Percentiles rank a stretch among this genome's conserved stretches.
Evolutionary conservation across 2,329 filamentous ascomycete species (phyloP).

Genomic region (Gnomoniopsis sp.): DNA sequence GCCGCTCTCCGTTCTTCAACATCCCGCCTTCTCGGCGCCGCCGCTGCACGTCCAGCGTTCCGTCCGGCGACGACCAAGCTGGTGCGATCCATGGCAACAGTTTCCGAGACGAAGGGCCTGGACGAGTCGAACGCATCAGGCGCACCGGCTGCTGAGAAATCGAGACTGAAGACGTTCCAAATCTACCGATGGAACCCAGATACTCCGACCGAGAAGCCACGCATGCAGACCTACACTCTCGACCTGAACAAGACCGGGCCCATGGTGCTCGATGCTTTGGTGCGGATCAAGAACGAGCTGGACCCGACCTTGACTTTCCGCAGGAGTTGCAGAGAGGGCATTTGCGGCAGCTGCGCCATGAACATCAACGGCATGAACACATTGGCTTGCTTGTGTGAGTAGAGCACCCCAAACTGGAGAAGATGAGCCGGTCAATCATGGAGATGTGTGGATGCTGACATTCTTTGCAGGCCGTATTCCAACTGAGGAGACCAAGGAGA

Average conservation of each 20-base stretch:
- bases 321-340: conserved; percentile 93
- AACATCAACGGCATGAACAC: conserved; percentile 99
- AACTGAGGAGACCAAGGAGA: conserved; percentile 72
- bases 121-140: conserved; percentile 11
- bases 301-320: conserved; percentile 96
- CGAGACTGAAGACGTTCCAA: conserved; percentile 88
- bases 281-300: conserved; percentile 98
- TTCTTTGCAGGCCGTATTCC: conserved; percentile 77
- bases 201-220: conserved; percentile 84
- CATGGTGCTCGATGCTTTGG: conserved; percentile 95
- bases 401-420: neutral
- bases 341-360: conserved; percentile 98
- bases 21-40: conserved; percentile 47
- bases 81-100: conserved; percentile 52
- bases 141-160: conserved; percentile 55
- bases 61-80: conserved; percentile 37
- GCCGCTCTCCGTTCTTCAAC: conserved; percentile 59
- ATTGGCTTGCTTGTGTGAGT: conserved; percentile 92
- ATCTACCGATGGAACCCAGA: conserved; percentile 99
- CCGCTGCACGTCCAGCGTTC: conserved; percentile 38
- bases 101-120: conserved; percentile 45
- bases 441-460: neutral
- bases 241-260: conserved; percentile 99
- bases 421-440: conserved; percentile 25
- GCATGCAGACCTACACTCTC: conserved; percentile 91